Percentiles rank a stretch among this genome's conserved stretches.
Evolutionary conservation across 2,329 filamentous ascomycete genomes (phyloP).

Genomic region (Talaromyces sp.): DNA sequence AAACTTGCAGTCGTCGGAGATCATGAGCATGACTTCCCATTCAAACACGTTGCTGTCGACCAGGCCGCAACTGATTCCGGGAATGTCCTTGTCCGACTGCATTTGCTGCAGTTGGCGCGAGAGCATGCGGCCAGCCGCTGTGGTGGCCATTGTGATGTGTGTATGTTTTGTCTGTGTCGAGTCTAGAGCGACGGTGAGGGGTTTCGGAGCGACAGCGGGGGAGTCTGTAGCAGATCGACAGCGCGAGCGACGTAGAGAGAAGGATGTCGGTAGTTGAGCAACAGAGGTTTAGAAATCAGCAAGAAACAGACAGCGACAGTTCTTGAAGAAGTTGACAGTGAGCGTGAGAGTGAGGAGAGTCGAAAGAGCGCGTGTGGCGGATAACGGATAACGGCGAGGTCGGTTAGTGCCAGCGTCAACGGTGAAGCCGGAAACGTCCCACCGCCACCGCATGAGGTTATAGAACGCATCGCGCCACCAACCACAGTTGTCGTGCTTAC

Average conservation of each 20-base stretch:
- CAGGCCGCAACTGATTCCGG: slow-evolving; percentile 88
- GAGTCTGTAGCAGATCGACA: background rate
- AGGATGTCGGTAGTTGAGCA: background rate
- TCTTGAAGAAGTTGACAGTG: background rate
- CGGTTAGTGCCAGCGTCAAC: background rate
- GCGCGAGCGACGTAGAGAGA: background rate
- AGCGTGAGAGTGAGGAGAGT: background rate
- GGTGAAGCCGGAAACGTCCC: slow-evolving; percentile 7
- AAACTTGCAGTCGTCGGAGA: slow-evolving; percentile 86
- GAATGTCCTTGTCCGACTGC: slow-evolving; percentile 83
- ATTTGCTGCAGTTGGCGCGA: slow-evolving; percentile 88
- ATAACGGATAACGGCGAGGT: background rate
- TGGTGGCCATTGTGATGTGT: slow-evolving; percentile 33
- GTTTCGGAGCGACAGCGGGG: background rate
- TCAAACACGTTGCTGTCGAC: slow-evolving; percentile 84
- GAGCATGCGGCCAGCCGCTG: slow-evolving; percentile 56
- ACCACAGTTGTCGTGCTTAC: background rate
- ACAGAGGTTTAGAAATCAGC: background rate
- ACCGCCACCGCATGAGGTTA: slow-evolving; percentile 11
- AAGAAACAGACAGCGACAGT: background rate
- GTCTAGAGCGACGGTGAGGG: background rate
- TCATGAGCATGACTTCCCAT: slow-evolving; percentile 99
- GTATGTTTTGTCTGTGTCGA: background rate
- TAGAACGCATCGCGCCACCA: background rate
- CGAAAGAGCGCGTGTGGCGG: background rate